Conservation (phyloP, 805 yeast species). For the Grigorovia jiainica region DNA sequence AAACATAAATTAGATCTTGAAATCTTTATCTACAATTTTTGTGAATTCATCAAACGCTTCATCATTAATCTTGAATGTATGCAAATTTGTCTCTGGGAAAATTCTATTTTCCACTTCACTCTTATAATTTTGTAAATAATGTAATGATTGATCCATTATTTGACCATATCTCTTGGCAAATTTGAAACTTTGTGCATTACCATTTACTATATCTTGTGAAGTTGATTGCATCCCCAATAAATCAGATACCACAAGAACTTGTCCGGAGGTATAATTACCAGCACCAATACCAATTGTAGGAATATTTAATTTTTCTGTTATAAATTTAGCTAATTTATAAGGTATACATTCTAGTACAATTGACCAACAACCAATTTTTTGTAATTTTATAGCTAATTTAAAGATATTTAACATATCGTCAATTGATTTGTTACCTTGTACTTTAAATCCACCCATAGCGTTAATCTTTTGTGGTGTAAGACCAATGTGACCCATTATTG, state of each 20-base stretch:
- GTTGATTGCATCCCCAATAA: constrained; percentile 64
- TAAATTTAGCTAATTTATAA: constrained; percentile 49
- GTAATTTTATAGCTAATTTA: constrained; percentile 60
- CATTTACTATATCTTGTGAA: constrained; percentile 4
- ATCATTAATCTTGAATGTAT: constrained; percentile 61
- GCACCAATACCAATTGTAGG: constrained; percentile 98
- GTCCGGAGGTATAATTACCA: constrained; percentile 76
- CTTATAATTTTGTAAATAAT: constrained; percentile 45
- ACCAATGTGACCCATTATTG: constrained; percentile 88
- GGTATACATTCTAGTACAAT: constrained; percentile 85
- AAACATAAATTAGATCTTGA: too few species aligned
- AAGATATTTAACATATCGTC: constrained; percentile 46
- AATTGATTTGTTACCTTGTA: constrained; percentile 59
- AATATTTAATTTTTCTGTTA: constrained; percentile 49
- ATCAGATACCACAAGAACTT: constrained; percentile 83
- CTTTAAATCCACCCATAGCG: constrained; percentile 75
- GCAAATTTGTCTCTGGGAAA: constrained; percentile 55
- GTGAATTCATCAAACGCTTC: constrained; percentile 44
- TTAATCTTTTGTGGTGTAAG: constrained; percentile 82
- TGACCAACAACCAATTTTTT: constrained; percentile 67
- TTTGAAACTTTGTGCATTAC: constrained; percentile 36
- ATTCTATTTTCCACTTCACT: constrained; percentile 43
- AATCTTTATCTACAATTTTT: neutral
- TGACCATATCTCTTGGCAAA: constrained; percentile 67
- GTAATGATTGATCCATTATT: constrained; percentile 38